phyloP scores from a whole-genome alignment of 495 filamentous ascomycete genomes.

The Collariella sp. region DNA sequence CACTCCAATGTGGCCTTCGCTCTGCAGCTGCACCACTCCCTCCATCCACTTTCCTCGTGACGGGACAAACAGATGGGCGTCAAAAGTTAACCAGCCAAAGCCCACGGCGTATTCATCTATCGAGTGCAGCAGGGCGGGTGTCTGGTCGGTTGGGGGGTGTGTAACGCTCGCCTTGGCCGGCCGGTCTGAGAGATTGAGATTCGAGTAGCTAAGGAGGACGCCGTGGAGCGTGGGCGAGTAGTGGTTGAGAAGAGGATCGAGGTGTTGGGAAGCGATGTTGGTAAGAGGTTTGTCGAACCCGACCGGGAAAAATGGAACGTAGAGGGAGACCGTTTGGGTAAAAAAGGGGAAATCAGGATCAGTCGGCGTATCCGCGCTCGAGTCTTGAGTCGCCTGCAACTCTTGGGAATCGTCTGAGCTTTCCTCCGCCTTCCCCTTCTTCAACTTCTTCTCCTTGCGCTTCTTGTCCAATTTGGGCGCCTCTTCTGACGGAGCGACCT shows the following conservation, averaged over 20 bases:
- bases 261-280: conserved; percentile 36
- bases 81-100: conserved; percentile 41
- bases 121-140: conserved; percentile 29
- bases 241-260: conserved; percentile 38
- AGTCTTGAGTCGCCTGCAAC: neutral
- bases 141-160: conserved; percentile 31
- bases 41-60: conserved; percentile 42
- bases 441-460: conserved; percentile 28
- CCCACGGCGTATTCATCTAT: conserved; percentile 40
- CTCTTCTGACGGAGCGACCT: conserved; percentile 5
- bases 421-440: conserved; percentile 19
- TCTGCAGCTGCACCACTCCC: conserved; percentile 40
- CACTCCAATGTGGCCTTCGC: conserved; percentile 41
- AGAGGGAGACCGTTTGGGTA: conserved; percentile 41
- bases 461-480: conserved; percentile 16
- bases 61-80: conserved; percentile 39
- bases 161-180: conserved; percentile 29
- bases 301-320: conserved; percentile 39
- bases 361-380: conserved; percentile 3
- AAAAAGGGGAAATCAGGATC: conserved; percentile 37
- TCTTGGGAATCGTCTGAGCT: neutral
- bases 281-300: conserved; percentile 39
- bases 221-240: conserved; percentile 39
- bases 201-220: conserved; percentile 39
- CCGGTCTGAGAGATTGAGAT: conserved; percentile 37